A percentile compares a stretch with the other conserved stretches of the same genome.
Conservation (phyloP, 1,139 yeast species). For the Geotrichum histeridarum region DNA sequence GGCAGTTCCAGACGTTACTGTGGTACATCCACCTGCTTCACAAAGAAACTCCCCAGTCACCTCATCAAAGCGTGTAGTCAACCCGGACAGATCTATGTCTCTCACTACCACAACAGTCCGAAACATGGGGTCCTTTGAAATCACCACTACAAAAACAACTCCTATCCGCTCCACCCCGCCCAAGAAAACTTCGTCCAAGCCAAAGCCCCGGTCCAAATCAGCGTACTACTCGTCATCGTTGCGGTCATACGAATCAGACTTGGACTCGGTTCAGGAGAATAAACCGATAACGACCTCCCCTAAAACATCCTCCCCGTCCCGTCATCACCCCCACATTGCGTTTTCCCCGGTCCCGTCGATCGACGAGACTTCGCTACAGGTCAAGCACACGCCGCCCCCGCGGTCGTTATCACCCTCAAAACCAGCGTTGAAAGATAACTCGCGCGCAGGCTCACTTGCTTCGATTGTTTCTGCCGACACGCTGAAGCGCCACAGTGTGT, state of each 20-base stretch:
- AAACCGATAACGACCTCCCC: neutral
- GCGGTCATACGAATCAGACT: slow-evolving; percentile 34
- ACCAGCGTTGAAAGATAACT: slow-evolving; percentile 32
- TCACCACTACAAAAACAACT: slow-evolving; percentile 35
- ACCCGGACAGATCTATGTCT: slow-evolving; percentile 37
- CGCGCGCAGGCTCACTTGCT: slow-evolving; percentile 21
- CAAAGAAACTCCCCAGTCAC: too few species aligned
- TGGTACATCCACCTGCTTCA: too few species aligned
- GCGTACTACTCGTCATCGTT: slow-evolving; percentile 28
- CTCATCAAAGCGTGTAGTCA: slow-evolving; percentile 21
- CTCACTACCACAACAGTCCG: slow-evolving; percentile 39
- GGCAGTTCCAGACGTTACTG: too few species aligned
- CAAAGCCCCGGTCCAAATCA: neutral
- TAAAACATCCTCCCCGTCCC: slow-evolving; percentile 4
- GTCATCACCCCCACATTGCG: slow-evolving; percentile 13
- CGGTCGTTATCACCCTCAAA: slow-evolving; percentile 33
- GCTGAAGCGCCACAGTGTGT: slow-evolving; percentile 14
- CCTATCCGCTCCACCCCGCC: slow-evolving; percentile 21
- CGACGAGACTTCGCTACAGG: slow-evolving; percentile 7
- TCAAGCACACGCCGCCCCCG: slow-evolving; percentile 28
- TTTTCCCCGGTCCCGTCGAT: slow-evolving; percentile 14
- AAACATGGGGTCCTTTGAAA: slow-evolving; percentile 38
- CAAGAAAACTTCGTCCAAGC: slow-evolving; percentile 1
- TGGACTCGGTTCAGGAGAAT: slow-evolving; percentile 36
- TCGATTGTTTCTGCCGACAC: slow-evolving; percentile 11